Conservation (phyloP, 1,284 basidiomycete genomes). For the Earliella scabrosa region DNA sequence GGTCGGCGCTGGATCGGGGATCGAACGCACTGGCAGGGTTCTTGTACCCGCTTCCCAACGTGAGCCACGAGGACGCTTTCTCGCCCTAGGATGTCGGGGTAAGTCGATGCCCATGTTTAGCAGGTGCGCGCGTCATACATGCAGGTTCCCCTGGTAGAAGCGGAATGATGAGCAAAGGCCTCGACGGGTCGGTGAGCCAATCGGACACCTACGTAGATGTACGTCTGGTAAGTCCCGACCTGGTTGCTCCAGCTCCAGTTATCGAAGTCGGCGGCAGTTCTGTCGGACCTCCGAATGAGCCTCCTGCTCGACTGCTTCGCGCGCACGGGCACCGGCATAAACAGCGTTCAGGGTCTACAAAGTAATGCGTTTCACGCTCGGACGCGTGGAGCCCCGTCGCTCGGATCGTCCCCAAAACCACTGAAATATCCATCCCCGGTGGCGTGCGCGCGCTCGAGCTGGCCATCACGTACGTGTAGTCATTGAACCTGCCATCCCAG, state of each 20-base stretch:
- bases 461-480: slow-evolving; percentile 33
- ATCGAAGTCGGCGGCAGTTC: slow-evolving; percentile 30
- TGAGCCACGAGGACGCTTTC: slow-evolving; percentile 30
- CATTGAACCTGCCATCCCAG: slow-evolving; percentile 33
- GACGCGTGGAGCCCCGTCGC: background rate
- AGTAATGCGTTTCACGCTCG: background rate
- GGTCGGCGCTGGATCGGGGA: background rate
- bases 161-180: too few relatives aligned
- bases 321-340: background rate
- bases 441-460: too few relatives aligned
- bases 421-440: too few relatives aligned
- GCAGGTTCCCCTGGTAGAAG: slow-evolving; percentile 24
- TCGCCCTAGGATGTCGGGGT: slow-evolving; percentile 22
- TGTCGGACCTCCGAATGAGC: slow-evolving; percentile 5
- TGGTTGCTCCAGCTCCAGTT: slow-evolving; percentile 34
- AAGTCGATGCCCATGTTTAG: background rate
- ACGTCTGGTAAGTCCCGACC: slow-evolving; percentile 32
- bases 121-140: slow-evolving; percentile 17
- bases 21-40: slow-evolving; percentile 28
- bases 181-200: background rate
- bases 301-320: background rate
- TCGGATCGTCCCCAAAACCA: too few relatives aligned
- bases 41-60: slow-evolving; percentile 29
- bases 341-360: too few relatives aligned
- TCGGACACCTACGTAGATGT: slow-evolving; percentile 29